Evolutionary conservation across 139 green algal genomes (phyloP), one percentile per base, ranked within the genome.

Genomic region (Edaphochlamys debaryana): DNA sequence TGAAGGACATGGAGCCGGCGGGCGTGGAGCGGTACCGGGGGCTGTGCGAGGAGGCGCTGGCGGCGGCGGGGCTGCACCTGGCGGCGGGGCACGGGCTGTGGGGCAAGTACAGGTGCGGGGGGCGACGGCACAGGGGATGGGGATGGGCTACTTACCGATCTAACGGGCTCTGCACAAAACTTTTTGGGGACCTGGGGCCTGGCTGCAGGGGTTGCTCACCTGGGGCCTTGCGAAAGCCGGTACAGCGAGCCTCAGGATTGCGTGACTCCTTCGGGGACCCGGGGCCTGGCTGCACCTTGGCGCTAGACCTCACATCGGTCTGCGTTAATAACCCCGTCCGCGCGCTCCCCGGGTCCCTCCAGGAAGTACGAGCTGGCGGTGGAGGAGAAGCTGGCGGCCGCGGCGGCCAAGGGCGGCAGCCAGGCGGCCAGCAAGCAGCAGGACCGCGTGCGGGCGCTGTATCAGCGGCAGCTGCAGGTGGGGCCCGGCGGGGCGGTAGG

Each of bases 61-160:
- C 88, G 25, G 89, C 91, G 32, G 91, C 79, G 34, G 94, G 94
- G n/a, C 81, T 97, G 70, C 94, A 97, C 78, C 63, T 90, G 48
- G 56, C 78, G 7, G 72, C 92, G 67, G 93, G 90, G 0, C 42
- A 63, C 36, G 29, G 52, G 32, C 54, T 96, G 4, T 96, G 94
- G 94, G 79, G 80, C 0, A 30, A 74, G 7, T 94, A 92, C 87
- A 94, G 91, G 86, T 93, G 45, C 71, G 83, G 71, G 62, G n/a
- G 62, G n/a, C 29, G 29, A 5, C 22, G 41, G 36, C 11, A n/a
- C 17, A 48, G 63, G 63, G 63, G n/a, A 42, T 25, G 63, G 32
- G 32, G n/a, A n/a, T n/a, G n/a, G n/a, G n/a, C n/a, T n/a, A n/a
- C n/a, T n/a, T n/a, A n/a, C n/a, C n/a, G n/a, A n/a, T n/a, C 56